Evolutionary conservation across 2,329 filamentous ascomycete genomes (phyloP).

Genomic region (Calonectria hongkongensis): DNA sequence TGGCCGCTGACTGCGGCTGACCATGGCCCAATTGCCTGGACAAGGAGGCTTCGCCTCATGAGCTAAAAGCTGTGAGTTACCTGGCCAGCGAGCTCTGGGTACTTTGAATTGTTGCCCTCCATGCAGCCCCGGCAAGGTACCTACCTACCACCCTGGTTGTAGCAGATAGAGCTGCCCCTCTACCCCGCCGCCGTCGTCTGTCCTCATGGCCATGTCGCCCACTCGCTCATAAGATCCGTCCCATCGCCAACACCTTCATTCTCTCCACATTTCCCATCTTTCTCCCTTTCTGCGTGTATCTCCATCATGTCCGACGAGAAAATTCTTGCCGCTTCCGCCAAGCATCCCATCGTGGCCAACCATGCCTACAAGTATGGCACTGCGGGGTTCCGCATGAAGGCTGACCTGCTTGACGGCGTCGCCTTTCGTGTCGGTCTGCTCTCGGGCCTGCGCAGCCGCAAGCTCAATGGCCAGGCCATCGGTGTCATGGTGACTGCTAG

Average conservation of each 20-base stretch:
- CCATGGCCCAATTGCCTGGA: neutral
- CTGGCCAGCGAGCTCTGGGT: conserved; percentile 5
- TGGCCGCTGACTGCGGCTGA: conserved; percentile 29
- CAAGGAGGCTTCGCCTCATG: conserved; percentile 3
- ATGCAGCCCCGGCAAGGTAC: conserved; percentile 11
- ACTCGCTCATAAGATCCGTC: conserved; percentile 46
- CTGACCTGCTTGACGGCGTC: conserved; percentile 91
- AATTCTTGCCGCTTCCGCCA: conserved; percentile 77
- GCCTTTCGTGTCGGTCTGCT: conserved; percentile 94
- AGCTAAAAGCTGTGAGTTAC: conserved; percentile 6
- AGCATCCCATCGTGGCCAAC: conserved; percentile 75
- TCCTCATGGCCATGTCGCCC: too few species aligned
- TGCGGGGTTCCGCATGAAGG: conserved; percentile 81
- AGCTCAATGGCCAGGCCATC: conserved; percentile 91
- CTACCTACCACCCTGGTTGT: conserved; percentile 6
- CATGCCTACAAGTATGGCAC: conserved; percentile 79
- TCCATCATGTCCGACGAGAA: conserved; percentile 69
- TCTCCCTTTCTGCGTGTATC: conserved; percentile 18
- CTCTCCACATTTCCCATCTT: conserved; percentile 23
- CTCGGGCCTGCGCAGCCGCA: conserved; percentile 90
- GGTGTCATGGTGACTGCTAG: conserved; percentile 98
- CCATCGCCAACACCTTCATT: conserved; percentile 34
- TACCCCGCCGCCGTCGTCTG: conserved; percentile 28
- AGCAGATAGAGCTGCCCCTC: conserved; percentile 31
- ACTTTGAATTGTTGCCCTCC: neutral